phyloP scores from a whole-genome alignment of 1,284 basidiomycete genomes.

The Jaminaea rosea region DNA sequence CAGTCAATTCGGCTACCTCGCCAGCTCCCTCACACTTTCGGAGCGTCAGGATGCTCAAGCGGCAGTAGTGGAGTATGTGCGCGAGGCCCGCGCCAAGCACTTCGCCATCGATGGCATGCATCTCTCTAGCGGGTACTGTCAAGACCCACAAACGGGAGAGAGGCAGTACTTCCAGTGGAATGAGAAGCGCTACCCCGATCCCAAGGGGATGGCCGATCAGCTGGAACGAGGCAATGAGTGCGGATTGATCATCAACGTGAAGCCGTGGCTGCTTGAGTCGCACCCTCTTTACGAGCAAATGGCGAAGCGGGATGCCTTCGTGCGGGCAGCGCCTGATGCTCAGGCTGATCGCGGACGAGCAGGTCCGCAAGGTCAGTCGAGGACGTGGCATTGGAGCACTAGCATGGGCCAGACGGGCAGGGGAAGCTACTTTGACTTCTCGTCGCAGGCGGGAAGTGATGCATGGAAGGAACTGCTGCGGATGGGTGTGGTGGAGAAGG shows the following conservation, averaged over 20 bases:
- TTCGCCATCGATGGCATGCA: conserved; percentile 20
- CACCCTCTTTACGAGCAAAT: conserved; percentile 11
- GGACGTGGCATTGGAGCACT: conserved; percentile 9
- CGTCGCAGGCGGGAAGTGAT: not conserved
- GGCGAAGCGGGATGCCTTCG: conserved; percentile 6
- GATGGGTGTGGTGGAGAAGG: conserved; percentile 9
- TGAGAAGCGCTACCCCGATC: conserved; percentile 12
- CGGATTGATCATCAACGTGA: conserved; percentile 22
- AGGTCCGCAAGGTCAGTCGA: conserved; percentile 1
- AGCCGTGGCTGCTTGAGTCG: conserved; percentile 17
- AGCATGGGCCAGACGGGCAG: conserved; percentile 11
- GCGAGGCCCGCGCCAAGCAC: conserved; percentile 5
- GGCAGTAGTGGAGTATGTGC: conserved; percentile 15
- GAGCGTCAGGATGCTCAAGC: conserved; percentile 17
- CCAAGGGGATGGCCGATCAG: conserved; percentile 5
- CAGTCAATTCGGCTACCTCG: conserved; percentile 18
- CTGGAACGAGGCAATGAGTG: conserved; percentile 11
- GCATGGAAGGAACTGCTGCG: conserved; percentile 11
- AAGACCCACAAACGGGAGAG: conserved; percentile 8
- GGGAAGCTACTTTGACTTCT: conserved; percentile 14
- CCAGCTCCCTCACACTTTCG: conserved; percentile 13
- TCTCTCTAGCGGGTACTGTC: conserved; percentile 16
- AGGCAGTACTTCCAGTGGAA: conserved; percentile 17
- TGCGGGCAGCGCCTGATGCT: conserved; percentile 11
- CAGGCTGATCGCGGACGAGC: conserved; percentile 3